Conservation (phyloP, 2,329 filamentous ascomycete species). For the Fusarium drepaniforme region DNA sequence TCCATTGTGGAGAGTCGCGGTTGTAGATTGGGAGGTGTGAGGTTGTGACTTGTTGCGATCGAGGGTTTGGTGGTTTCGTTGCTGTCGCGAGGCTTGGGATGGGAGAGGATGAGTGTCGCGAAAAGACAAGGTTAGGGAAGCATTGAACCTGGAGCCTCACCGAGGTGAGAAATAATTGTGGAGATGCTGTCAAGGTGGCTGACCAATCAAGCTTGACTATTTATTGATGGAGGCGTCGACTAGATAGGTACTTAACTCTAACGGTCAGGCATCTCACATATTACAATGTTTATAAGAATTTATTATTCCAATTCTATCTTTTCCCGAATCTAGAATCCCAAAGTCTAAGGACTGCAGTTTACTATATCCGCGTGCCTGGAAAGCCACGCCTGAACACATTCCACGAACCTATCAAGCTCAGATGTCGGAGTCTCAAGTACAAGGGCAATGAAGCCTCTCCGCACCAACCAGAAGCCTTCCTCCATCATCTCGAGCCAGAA, state of each 20-base stretch:
- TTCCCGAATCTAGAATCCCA: background rate
- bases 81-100: conserved; percentile 25
- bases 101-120: conserved; percentile 14
- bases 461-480: conserved; percentile 56
- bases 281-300: background rate
- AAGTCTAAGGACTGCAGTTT: background rate
- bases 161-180: conserved; percentile 21
- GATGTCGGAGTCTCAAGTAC: conserved; percentile 53
- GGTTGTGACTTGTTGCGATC: background rate
- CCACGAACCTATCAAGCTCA: conserved; percentile 57
- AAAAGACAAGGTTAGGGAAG: conserved; percentile 33
- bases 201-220: conserved; percentile 33
- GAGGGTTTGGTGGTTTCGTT: background rate
- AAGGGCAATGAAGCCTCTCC: conserved; percentile 56
- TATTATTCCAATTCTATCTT: background rate
- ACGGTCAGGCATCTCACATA: background rate
- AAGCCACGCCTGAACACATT: conserved; percentile 51
- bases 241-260: too few relatives aligned
- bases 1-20: conserved; percentile 63
- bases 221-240: background rate
- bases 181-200: background rate
- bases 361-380: conserved; percentile 41
- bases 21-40: background rate
- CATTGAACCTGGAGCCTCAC: conserved; percentile 17
- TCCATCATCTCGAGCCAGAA: conserved; percentile 63